phyloP scores from a whole-genome alignment of 495 filamentous ascomycete species.

The Penicillium chermesinum region DNA sequence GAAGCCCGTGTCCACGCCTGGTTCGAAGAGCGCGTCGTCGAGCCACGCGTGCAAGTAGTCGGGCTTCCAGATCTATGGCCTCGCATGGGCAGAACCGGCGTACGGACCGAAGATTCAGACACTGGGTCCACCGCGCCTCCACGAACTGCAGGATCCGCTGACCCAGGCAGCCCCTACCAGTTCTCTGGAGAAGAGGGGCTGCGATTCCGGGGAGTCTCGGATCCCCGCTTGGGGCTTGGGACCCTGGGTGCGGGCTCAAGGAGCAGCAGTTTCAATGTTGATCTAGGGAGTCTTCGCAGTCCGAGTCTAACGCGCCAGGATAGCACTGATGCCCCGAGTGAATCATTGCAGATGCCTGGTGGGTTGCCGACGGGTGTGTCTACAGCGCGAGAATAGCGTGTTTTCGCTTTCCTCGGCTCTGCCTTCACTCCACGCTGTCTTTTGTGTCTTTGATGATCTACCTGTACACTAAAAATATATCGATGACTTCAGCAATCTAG shows the following conservation, averaged over 20 bases:
- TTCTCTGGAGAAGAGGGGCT: constrained; percentile 32
- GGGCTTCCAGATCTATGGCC: constrained; percentile 93
- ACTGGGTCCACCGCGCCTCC: constrained; percentile 37
- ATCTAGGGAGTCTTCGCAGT: constrained; percentile 32
- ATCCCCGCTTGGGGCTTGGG: constrained; percentile 28
- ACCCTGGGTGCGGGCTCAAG: constrained; percentile 34
- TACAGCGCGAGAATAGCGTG: constrained; percentile 2
- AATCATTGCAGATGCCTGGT: constrained; percentile 34
- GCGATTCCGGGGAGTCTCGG: constrained; percentile 31
- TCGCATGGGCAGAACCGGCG: constrained; percentile 54
- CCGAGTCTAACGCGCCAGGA: constrained; percentile 34
- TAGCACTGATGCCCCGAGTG: constrained; percentile 25
- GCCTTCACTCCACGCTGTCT: no score
- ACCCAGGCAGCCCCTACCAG: constrained; percentile 19
- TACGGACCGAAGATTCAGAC: constrained; percentile 41
- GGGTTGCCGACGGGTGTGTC: constrained; percentile 23
- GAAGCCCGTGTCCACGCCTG: constrained; percentile 87
- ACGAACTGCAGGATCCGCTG: constrained; percentile 29
- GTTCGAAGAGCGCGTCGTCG: constrained; percentile 96
- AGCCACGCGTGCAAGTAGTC: constrained; percentile 93
- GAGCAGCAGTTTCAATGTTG: constrained; percentile 36
- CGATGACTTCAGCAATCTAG: no score
- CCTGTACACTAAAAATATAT: no score
- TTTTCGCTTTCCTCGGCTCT: no score
- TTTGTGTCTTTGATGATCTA: no score